Conservation (phyloP, 768 basidiomycete genomes). For the Clavaria fumosa region DNA sequence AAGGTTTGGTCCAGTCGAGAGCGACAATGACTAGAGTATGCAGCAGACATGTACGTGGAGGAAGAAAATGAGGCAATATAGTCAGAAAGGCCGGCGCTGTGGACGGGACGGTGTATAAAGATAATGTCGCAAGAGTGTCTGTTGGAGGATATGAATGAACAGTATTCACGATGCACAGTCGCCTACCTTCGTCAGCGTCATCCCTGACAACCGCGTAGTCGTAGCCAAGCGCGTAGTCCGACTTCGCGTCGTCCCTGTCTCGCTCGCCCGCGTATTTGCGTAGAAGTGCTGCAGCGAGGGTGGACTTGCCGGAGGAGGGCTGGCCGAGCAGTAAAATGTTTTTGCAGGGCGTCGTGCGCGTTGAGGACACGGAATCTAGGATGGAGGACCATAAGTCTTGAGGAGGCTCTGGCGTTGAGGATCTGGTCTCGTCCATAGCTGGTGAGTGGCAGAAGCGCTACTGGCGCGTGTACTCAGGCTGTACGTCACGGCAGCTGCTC, state of each 20-base stretch:
- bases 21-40: constrained; percentile 73
- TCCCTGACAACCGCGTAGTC: constrained; percentile 85
- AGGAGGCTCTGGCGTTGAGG: constrained; percentile 60
- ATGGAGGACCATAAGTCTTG: constrained; percentile 89
- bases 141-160: constrained; percentile 5
- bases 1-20: constrained; percentile 92
- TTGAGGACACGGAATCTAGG: constrained; percentile 70
- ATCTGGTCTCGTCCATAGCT: constrained; percentile 32
- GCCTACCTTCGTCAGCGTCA: constrained; percentile 85
- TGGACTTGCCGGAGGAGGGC: constrained; percentile 64
- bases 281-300: constrained; percentile 53
- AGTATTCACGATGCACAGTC: background rate
- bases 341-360: constrained; percentile 72
- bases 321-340: constrained; percentile 77
- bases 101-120: constrained; percentile 83
- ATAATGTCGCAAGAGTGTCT: constrained; percentile 78
- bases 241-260: constrained; percentile 39
- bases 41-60: constrained; percentile 47
- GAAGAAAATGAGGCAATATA: constrained; percentile 65
- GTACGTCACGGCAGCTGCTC: no score
- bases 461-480: no score
- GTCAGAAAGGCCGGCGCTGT: constrained; percentile 54
- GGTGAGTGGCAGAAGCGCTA: background rate
- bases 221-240: constrained; percentile 81
- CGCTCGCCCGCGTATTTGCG: constrained; percentile 48